Conservation (phyloP, 441 rosid genomes). For the Francoa sonchifolia region DNA sequence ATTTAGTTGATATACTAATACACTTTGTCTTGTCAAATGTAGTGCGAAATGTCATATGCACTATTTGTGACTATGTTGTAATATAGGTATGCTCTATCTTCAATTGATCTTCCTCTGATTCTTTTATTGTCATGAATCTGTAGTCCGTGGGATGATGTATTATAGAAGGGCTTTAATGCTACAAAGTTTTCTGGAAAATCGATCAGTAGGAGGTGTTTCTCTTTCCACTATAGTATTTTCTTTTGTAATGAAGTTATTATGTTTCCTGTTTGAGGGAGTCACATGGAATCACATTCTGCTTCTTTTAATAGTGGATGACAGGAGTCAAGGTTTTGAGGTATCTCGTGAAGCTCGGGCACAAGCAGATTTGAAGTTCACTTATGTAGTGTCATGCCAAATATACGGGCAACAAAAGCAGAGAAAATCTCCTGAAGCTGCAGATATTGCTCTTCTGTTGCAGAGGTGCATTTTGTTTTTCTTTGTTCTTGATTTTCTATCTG, state of each 20-base stretch:
- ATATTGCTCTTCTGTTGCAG: constrained; percentile 91
- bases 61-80: no score
- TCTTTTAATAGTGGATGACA: constrained; percentile 31
- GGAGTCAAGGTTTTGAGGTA: constrained; percentile 74
- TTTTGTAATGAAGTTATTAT: no score
- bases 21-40: no score
- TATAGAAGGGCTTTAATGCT: constrained; percentile 98
- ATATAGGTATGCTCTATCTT: no score
- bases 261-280: constrained; percentile 8
- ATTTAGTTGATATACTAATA: no score
- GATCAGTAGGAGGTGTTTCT: constrained; percentile 46
- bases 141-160: constrained; percentile 99
- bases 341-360: constrained; percentile 90
- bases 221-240: no score
- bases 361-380: constrained; percentile 88
- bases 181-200: constrained; percentile 82
- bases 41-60: no score
- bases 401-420: constrained; percentile 98
- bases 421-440: constrained; percentile 85
- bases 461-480: constrained; percentile 32
- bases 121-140: no score
- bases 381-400: constrained; percentile 93
- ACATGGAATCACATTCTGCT: constrained; percentile 56
- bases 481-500: no score
- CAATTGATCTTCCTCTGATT: no score